phyloP scores from a whole-genome alignment of 768 basidiomycete species.

The Kwoniella dendrophila region DNA sequence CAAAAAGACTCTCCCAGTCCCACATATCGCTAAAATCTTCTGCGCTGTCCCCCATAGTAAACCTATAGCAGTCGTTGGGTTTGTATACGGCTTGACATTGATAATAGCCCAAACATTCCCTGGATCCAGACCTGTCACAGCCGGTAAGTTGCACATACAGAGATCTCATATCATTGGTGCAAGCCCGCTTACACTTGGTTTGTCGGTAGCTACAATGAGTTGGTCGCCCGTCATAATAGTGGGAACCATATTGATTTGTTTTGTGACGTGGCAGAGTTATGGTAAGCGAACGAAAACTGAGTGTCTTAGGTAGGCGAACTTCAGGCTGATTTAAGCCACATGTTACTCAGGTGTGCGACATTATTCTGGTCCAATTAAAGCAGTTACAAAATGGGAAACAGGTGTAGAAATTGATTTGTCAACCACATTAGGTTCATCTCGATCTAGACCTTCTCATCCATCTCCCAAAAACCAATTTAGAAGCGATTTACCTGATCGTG shows the following conservation, averaged over 20 bases:
- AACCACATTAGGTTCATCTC: slow-evolving; percentile 39
- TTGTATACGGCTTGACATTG: slow-evolving; percentile 41
- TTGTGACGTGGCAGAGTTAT: slow-evolving; percentile 56
- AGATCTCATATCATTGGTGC: background rate
- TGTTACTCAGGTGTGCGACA: slow-evolving; percentile 36
- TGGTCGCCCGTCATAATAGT: slow-evolving; percentile 54
- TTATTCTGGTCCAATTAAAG: slow-evolving; percentile 58
- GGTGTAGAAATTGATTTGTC: slow-evolving; percentile 57
- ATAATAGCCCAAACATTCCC: slow-evolving; percentile 53
- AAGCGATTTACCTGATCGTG: background rate
- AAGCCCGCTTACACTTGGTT: background rate
- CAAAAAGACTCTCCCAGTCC: background rate
- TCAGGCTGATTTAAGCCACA: background rate
- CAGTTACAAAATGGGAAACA: slow-evolving; percentile 57
- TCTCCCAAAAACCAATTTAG: background rate
- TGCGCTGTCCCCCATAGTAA: slow-evolving; percentile 26
- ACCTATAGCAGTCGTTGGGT: slow-evolving; percentile 37
- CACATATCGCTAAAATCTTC: background rate
- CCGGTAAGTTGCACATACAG: slow-evolving; percentile 29
- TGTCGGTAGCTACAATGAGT: slow-evolving; percentile 42
- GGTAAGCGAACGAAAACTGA: slow-evolving; percentile 41
- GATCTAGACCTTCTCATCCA: slow-evolving; percentile 23
- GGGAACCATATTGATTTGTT: slow-evolving; percentile 47
- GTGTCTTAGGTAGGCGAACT: background rate
- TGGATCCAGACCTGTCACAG: slow-evolving; percentile 48